Evolutionary conservation across 768 basidiomycete genomes (phyloP), one percentile per base, ranked within the genome.

Genomic region (Rhodotorula toruloides): DNA sequence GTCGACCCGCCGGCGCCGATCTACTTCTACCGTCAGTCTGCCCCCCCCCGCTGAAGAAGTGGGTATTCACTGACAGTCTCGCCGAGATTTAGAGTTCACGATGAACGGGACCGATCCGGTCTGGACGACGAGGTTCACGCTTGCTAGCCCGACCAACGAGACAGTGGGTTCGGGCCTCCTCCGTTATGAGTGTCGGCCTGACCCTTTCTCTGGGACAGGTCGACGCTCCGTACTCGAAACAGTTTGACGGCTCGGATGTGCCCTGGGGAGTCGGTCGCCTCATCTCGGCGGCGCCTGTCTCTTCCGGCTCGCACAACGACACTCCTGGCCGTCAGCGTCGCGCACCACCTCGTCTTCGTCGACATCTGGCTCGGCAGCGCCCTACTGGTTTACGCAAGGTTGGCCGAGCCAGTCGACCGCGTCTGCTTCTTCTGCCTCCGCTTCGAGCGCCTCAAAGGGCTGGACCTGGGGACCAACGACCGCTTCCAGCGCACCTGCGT

Each of bases 1-100:
- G 72, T 73, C 27, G 54, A 49, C 7, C 62, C 63, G 25, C 50
- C 54, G 2, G 69, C 72, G 17, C 59, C 65, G 0, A 73, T 73
- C 54, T 73, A 73, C 47, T 73, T 73, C 60, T 65, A 72, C 44
- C 62, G 69, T 67, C 11, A 37, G 60, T 13, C 39, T 27, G 34
- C 21, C 19, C 43, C 16, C 5, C 22, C 21, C 40, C 16, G 8
- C 42, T 43, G 3, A n/a, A n/a, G 40, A 61, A 27, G 29, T 25
- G 43, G 31, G n/a, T 16, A 29, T 10, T 10, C 14, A 10, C 50
- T 60, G 17, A 53, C 27, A 13, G 2, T 43, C n/a, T n/a, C 13
- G 3, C 29, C 19, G 21, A 21, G 11, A 14, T 2, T 37, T 43
- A 64, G 62, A 72, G 60, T 72, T 72, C 54, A 44, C 61, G 1